Conservation (phyloP, 805 yeast species). For the Hanseniaspora valbyensis region DNA sequence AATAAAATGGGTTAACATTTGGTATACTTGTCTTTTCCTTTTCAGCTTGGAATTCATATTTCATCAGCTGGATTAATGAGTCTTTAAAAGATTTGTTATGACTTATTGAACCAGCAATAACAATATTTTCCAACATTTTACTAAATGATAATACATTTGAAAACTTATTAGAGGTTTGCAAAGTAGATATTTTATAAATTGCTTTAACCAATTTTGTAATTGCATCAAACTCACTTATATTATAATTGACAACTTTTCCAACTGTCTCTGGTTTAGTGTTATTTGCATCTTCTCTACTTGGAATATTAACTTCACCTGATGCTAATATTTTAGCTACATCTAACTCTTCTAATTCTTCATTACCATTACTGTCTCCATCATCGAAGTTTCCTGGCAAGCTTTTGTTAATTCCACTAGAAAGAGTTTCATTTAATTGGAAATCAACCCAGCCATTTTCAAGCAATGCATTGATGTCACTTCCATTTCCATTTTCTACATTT, state of each 20-base stretch:
- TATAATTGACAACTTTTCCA: background rate
- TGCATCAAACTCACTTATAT: background rate
- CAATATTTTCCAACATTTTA: conserved; percentile 9
- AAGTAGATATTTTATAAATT: background rate
- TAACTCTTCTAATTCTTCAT: conserved; percentile 12
- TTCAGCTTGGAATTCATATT: conserved; percentile 1
- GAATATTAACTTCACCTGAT: background rate
- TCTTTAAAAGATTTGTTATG: conserved; percentile 9
- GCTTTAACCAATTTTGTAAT: background rate
- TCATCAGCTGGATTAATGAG: conserved; percentile 1
- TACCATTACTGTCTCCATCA: background rate
- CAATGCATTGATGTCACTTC: background rate
- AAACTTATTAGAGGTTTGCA: background rate
- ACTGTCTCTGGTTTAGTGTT: background rate
- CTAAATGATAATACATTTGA: background rate
- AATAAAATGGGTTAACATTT: conserved; percentile 4
- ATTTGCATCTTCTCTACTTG: background rate
- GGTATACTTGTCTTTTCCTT: background rate
- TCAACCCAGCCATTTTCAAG: conserved; percentile 11
- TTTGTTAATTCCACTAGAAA: background rate
- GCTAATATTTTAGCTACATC: conserved; percentile 15
- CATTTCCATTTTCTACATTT: background rate
- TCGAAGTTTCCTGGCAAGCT: background rate
- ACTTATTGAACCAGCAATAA: conserved; percentile 7
- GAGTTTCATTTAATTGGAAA: background rate